A percentile compares a stretch with the other conserved stretches of the same genome.
phyloP scores from a whole-genome alignment of 495 filamentous ascomycete genomes.

The Lophiotrema nucula region DNA sequence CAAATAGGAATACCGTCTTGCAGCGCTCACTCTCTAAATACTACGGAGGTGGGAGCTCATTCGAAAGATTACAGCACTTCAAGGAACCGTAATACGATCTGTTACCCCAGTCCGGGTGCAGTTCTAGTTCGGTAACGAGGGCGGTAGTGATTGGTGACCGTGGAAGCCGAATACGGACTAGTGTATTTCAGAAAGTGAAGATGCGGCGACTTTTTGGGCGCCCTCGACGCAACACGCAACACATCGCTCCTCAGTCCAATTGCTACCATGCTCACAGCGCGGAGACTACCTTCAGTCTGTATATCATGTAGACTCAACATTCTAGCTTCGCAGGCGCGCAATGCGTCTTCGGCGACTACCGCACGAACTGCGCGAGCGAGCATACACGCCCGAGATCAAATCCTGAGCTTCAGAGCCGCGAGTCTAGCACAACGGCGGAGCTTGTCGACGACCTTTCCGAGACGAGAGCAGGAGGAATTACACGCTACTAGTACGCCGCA shows the following conservation, averaged over 20 bases:
- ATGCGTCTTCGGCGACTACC: not conserved
- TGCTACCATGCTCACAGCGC: conserved; percentile 25
- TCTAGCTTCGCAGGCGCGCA: conserved; percentile 12
- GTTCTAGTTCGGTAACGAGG: too few relatives aligned
- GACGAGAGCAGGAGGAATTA: not conserved
- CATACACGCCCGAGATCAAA: too few relatives aligned
- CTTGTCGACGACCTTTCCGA: not conserved
- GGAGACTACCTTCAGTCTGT: conserved; percentile 17
- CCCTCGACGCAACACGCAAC: not conserved
- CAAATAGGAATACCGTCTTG: too few relatives aligned
- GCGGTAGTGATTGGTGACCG: conserved; percentile 6
- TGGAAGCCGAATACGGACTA: conserved; percentile 1
- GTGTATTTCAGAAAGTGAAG: not conserved
- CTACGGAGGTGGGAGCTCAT: too few relatives aligned
- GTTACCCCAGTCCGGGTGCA: too few relatives aligned
- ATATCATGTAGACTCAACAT: conserved; percentile 29
- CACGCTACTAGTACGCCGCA: not conserved
- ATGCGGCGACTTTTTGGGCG: conserved; percentile 10
- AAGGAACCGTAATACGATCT: too few relatives aligned
- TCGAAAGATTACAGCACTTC: too few relatives aligned
- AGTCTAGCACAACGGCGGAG: not conserved
- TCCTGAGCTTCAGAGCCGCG: too few relatives aligned
- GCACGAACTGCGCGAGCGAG: too few relatives aligned
- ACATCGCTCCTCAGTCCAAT: not conserved
- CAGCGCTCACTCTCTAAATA: too few relatives aligned